Base-by-base conservation (phyloP, 768 basidiomycete genomes). In the Naematelia aurantialba region DNA sequence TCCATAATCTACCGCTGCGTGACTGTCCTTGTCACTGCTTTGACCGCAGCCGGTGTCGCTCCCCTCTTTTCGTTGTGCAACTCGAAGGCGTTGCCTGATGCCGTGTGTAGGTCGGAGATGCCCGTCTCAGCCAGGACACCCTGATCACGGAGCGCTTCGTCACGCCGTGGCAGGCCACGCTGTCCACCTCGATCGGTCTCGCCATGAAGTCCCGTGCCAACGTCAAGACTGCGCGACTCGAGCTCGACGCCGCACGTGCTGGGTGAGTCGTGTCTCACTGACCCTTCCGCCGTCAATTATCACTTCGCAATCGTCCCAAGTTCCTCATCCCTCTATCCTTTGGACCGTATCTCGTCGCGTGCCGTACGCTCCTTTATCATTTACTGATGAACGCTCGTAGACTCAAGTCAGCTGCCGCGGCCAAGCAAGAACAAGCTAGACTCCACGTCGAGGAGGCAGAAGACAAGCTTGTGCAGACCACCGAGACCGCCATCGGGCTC, bases 401-500 rank as follows among this genome's bases (percentile, higher is more conserved):
- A 13, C 78, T 96, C 67, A 96, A 96, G 83, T 85, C 78, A 45
- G 86, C 89, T 0, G 76, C 73, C 61, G 85, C 88, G 0, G 79
- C 85, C 17, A 89, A 81, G 79, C 90, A 93, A 76, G 96, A 98
- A 73, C 91, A 96, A 53, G 89, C 91, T 39, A 77, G 73, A 49
- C 85, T 96, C 21, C 90, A 93, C 59, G 79, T 81, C 45, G 80
- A 81, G 58, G 76, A 78, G 34, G 78, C 79, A 12, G 80, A 81
- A 59, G 96, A 99, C 75, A 91, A 93, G 77, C 84, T 98, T 29
- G 96, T 98, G 4, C 92, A 93, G 76, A 91, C 91, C 82, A 99
- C 96, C 22, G 96, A 99, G 77, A 88, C 93, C 27, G 94, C 93
- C 0, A 96, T 96, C 68, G 89, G 88, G 1, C 83, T 91, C 45